Base-by-base conservation (phyloP, 2,329 filamentous ascomycete genomes). In the Colletotrichum gigasporum region DNA sequence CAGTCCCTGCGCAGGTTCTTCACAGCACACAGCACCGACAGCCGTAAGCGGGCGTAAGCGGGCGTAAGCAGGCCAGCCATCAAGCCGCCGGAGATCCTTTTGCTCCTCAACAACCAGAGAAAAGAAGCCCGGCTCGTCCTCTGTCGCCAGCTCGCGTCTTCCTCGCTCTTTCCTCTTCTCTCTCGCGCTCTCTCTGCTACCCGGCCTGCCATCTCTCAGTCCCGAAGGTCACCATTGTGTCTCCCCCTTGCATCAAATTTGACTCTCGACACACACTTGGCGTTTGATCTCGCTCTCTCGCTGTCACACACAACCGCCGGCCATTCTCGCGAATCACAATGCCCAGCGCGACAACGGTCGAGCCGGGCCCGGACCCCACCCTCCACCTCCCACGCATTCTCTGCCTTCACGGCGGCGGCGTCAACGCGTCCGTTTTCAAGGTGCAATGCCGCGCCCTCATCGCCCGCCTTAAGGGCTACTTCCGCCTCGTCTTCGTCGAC, bases 361-460 rank as follows among this genome's bases (percentile, higher is more conserved):
- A 47, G 18, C 24, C 48, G 48, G 61, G 34, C 14, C 24, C 48
- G 26, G 65, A 68, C 52, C 50, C 61, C 4, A 63, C 65, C 22
- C 67, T 65, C 14, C 55, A 68, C 63, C 79, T 83, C 26, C 91
- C 91, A 3, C 89, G 91, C 63, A 87, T 94, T 69, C 88, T 94
- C 69, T 94, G 91, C 77, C 87, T 94, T n/a, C 91, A 94, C 75
- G 91, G 91, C 73, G 91, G 91, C 70, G 91, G 91, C 65, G 88
- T 90, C 68, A 93, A 91, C 71, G 88, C 84, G n/a, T 73, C 82
- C 39, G 87, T 93, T 74, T 94, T 94, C 79, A 80, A 83, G 65
- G 75, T 84, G 10, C 91, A 94, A 78, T 87, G 88, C 69, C 90
- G 91, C 66, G 79, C 79, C 67, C 69, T 86, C 56, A 74, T 76